A percentile compares a stretch with the other conserved stretches of the same genome.
Evolutionary conservation across 2,329 filamentous ascomycete genomes (phyloP).

Genomic region (Botrytis byssoidea): DNA sequence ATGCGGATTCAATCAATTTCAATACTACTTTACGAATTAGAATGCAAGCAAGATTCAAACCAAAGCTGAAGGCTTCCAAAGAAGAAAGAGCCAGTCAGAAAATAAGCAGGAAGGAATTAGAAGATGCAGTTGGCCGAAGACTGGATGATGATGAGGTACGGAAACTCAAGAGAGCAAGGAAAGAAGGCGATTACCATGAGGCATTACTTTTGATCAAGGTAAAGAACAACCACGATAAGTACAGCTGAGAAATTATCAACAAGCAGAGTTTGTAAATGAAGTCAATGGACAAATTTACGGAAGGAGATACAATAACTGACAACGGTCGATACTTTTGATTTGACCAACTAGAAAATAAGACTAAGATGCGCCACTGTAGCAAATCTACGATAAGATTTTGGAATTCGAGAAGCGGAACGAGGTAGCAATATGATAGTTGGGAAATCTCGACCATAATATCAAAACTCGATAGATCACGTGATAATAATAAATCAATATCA

Average conservation of each 20-base stretch:
- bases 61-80: constrained; percentile 72
- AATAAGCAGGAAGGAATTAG: constrained; percentile 81
- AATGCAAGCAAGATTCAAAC: constrained; percentile 96
- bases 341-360: background rate
- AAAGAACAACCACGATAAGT: constrained; percentile 93
- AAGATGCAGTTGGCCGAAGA: constrained; percentile 72
- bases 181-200: constrained; percentile 89
- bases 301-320: background rate
- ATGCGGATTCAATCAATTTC: constrained; percentile 65
- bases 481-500: background rate
- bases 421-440: background rate
- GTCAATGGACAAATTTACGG: background rate
- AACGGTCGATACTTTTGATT: background rate
- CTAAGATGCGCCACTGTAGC: background rate
- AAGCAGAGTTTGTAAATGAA: background rate
- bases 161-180: constrained; percentile 75
- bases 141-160: constrained; percentile 85
- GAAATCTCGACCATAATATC: background rate
- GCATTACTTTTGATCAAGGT: constrained; percentile 81
- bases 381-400: background rate
- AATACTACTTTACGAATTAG: constrained; percentile 75
- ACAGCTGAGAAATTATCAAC: constrained; percentile 43
- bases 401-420: background rate
- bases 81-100: constrained; percentile 82
- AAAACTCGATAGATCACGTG: constrained; percentile 13